These are phyloP conservation scores for Diaporthe citrichinensis DNA, from an alignment of 2,329 filamentous ascomycete species.

Conservation along the genomic window DNA sequence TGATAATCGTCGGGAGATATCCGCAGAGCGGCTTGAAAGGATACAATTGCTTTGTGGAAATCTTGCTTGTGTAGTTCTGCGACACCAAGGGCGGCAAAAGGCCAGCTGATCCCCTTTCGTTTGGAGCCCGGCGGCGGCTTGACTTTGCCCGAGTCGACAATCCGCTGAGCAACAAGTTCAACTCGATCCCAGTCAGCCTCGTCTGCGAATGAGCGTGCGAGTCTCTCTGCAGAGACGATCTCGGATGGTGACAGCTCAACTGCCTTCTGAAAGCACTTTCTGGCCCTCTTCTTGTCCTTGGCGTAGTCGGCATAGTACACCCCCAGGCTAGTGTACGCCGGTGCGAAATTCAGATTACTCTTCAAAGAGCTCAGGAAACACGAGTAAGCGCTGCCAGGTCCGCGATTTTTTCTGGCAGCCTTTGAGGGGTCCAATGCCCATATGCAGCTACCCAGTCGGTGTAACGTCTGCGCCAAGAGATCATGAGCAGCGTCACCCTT, in stretches of 20 bases:
- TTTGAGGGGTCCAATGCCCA: slow-evolving; percentile 87
- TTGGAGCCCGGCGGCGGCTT: slow-evolving; percentile 93
- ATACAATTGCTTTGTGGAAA: slow-evolving; percentile 88
- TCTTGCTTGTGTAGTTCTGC: slow-evolving; percentile 96
- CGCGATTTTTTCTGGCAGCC: slow-evolving; percentile 81
- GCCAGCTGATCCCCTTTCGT: slow-evolving; percentile 94
- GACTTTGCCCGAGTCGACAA: slow-evolving; percentile 95
- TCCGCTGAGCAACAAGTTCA: slow-evolving; percentile 89
- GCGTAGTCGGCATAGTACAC: slow-evolving; percentile 93
- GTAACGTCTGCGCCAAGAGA: slow-evolving; percentile 87
- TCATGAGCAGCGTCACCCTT: slow-evolving; percentile 73
- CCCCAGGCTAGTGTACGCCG: slow-evolving; percentile 91
- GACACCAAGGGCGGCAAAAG: slow-evolving; percentile 91
- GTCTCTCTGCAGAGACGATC: slow-evolving; percentile 86
- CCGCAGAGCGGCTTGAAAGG: slow-evolving; percentile 89
- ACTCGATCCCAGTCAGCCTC: slow-evolving; percentile 97
- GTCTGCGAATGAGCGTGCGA: slow-evolving; percentile 89
- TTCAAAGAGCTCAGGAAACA: slow-evolving; percentile 88
- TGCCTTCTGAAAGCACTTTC: slow-evolving; percentile 96
- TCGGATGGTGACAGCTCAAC: slow-evolving; percentile 93
- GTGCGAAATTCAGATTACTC: slow-evolving; percentile 88
- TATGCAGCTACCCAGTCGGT: slow-evolving; percentile 87
- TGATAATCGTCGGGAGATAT: slow-evolving; percentile 91
- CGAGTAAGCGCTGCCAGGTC: slow-evolving; percentile 80
- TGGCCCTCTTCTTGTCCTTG: slow-evolving; percentile 86